A percentile compares a stretch with the other conserved stretches of the same genome.
Evolutionary conservation across 1,139 yeast species (phyloP).

Genomic region (Diutina sp.): DNA sequence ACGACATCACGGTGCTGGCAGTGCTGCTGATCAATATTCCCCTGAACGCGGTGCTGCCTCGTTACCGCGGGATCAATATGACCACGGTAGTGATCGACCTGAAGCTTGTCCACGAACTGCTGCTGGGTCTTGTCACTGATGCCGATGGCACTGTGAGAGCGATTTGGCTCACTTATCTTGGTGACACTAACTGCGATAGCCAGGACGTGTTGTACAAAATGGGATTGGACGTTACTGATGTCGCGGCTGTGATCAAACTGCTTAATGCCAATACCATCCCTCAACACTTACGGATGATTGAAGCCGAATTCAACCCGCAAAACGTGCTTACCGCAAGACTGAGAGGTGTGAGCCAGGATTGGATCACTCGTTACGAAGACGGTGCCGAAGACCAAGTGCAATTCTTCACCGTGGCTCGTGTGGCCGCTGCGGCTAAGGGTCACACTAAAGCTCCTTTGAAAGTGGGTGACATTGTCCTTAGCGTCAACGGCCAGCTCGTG

Average conservation of each 20-base stretch:
- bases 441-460: constrained; percentile 14
- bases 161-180: constrained; percentile 72
- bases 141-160: constrained; percentile 32
- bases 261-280: constrained; percentile 44
- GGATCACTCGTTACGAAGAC: constrained; percentile 62
- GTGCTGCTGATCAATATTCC: constrained; percentile 67
- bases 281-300: constrained; percentile 49
- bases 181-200: constrained; percentile 39
- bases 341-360: constrained; percentile 73
- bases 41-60: constrained; percentile 53
- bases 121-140: constrained; percentile 58
- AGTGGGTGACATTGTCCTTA: constrained; percentile 61
- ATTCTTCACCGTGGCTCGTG: constrained; percentile 59
- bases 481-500: constrained; percentile 53
- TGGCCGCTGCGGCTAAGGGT: constrained; percentile 36
- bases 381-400: constrained; percentile 51
- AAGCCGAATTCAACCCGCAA: constrained; percentile 63
- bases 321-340: constrained; percentile 69
- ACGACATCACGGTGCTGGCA: constrained; percentile 58
- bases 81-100: constrained; percentile 72
- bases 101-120: constrained; percentile 60
- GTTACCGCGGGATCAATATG: constrained; percentile 76
- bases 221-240: constrained; percentile 70
- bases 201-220: constrained; percentile 47
- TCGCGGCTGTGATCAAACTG: constrained; percentile 40